phyloP scores from a whole-genome alignment of 129 eudicot genomes.

The Calendula officinalis region DNA sequence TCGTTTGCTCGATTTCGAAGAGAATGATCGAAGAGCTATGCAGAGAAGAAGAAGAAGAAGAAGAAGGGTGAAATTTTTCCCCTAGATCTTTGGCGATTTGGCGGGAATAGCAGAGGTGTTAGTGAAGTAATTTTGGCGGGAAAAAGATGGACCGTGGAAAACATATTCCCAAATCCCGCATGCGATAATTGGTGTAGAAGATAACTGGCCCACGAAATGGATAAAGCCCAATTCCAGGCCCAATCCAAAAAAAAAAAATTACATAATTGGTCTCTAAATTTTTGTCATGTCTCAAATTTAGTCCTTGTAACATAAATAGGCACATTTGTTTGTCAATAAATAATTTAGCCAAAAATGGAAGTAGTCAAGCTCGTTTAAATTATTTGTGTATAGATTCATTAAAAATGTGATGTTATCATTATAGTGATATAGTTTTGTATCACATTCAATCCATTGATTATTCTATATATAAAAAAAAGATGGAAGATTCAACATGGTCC shows the following conservation, averaged over 20 bases:
- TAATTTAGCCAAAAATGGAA: no score
- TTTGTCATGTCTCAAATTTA: neutral
- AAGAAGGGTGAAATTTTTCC: slow-evolving; percentile 20
- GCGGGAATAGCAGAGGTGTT: slow-evolving; percentile 31
- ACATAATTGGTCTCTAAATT: neutral
- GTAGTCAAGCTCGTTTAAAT: no score
- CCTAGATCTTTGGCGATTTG: slow-evolving; percentile 26
- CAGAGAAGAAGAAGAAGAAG: slow-evolving; percentile 4
- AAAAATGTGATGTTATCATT: no score
- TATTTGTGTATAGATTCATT: no score
- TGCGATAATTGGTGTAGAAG: neutral
- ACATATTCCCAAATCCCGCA: slow-evolving; percentile 18
- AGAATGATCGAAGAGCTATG: neutral
- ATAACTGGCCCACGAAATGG: neutral
- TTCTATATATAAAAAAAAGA: no score
- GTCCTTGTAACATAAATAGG: no score
- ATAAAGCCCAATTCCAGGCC: neutral
- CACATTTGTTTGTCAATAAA: no score
- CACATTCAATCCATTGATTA: no score
- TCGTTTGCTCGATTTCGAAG: neutral
- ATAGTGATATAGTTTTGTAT: no score
- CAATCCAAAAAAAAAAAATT: neutral
- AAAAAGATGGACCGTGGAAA: neutral
- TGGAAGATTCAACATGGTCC: no score
- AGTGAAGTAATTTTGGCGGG: slow-evolving; percentile 25